phyloP scores from a whole-genome alignment of 2,329 filamentous ascomycete species.

The Cladosporium colombiae region DNA sequence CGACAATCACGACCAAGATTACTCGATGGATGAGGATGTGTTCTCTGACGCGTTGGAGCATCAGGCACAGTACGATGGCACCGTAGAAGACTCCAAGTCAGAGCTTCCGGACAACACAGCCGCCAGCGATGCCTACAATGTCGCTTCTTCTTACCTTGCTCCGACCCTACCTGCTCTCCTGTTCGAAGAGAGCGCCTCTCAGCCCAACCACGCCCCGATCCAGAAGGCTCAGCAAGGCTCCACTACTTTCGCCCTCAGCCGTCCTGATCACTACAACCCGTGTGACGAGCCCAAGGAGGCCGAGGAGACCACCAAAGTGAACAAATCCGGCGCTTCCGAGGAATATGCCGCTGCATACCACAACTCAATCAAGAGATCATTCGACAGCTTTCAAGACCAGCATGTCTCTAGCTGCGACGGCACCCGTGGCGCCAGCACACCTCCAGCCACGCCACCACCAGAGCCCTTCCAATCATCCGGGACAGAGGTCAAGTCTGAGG shows the following conservation, averaged over 20 bases:
- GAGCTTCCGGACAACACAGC: not conserved
- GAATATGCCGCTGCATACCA: constrained; percentile 11
- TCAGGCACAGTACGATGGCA: not conserved
- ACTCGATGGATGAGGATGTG: constrained; percentile 5
- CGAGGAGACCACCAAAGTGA: not conserved
- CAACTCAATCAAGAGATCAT: not conserved
- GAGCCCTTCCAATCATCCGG: not conserved
- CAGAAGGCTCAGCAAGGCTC: not conserved
- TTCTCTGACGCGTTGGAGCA: constrained; percentile 28
- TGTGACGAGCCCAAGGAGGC: not conserved
- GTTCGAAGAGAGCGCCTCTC: no score
- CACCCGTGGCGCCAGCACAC: not conserved
- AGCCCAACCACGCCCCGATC: not conserved
- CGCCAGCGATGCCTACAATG: not conserved
- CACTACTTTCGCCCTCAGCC: not conserved
- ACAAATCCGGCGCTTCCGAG: not conserved
- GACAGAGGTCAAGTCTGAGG: not conserved
- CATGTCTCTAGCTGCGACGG: not conserved
- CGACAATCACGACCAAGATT: constrained; percentile 16
- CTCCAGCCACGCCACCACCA: constrained; percentile 1
- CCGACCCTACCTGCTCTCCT: not conserved
- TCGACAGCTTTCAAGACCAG: not conserved
- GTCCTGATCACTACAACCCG: not conserved
- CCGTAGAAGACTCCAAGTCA: not conserved
- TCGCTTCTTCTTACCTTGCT: not conserved